Evolutionary conservation across 2,329 filamentous ascomycete genomes (phyloP), one percentile per base, ranked within the genome.

Genomic region (Reticulascus tulasneorum): DNA sequence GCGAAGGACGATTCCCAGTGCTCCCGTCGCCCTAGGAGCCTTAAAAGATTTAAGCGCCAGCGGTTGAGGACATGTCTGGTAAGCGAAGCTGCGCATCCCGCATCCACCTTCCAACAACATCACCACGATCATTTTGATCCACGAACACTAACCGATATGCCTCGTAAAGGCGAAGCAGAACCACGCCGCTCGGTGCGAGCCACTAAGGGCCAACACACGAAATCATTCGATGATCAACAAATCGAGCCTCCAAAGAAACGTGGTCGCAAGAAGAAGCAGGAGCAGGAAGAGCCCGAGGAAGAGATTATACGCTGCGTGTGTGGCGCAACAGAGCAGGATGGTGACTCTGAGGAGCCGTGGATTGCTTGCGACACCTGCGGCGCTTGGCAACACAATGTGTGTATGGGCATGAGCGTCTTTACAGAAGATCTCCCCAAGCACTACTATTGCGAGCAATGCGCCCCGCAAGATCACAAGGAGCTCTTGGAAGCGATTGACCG

Each of bases 361-460:
- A 95, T 98, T 53, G 88, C 86, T 43, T 98, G 93, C 67, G 93
- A 98, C 61, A 79, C 77, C 29, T 98, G 93, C 62, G 80, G 79
- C 31, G 91, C 84, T 26, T 98, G 93, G 93, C 93, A 98, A 63
- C 93, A 98, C 63, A 96, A 96, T 54, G 83, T 94, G 46, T 98
- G 93, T 58, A 87, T 98, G 71, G 88, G 87, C 35, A 78, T 96
- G 56, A 80, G 75, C 52, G 79, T 83, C 29, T 88, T 86, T 50
- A 78, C 82, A 21, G 85, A 90, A 40, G 79, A 90, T 52, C 73
- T 87, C 37, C 84, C 86, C 20, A 85, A 85, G 42, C 75, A 86
- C 60, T 98, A 98, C 66, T 94, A 84, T 63, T 98, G 93, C 64
- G 93, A 98, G 62, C 70, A 83, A 62, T 97, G 93, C 67, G 76